These are phyloP conservation scores for Phytophthora hibernalis DNA, from an alignment of 352 stramenopile species.

Conservation along the genomic window DNA sequence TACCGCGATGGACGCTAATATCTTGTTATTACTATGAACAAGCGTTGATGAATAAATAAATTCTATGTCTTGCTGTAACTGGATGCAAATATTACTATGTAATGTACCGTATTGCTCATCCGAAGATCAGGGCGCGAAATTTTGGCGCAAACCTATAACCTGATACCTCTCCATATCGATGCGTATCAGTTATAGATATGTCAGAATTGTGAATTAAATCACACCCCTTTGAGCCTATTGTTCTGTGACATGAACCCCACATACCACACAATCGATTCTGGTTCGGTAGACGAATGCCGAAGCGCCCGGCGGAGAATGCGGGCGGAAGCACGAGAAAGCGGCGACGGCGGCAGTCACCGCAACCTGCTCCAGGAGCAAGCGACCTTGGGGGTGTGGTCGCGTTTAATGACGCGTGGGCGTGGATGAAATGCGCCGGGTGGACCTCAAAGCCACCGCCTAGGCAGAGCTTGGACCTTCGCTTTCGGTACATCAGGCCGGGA, in stretches of 20 bases:
- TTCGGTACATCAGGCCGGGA: no score
- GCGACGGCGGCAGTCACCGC: not conserved
- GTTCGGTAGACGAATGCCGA: not conserved
- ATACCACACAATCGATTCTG: not conserved
- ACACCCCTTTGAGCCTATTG: not conserved
- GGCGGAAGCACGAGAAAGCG: not conserved
- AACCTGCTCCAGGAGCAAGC: not conserved
- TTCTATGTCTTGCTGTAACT: not conserved
- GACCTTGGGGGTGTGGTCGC: not conserved
- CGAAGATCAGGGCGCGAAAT: not conserved
- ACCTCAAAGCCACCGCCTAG: no score
- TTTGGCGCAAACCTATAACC: not conserved
- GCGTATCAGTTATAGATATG: not conserved
- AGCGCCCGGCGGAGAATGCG: not conserved
- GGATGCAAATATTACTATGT: no score
- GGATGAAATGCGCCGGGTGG: no score
- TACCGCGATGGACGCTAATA: no score
- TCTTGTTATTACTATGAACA: no score
- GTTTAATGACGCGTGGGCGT: not conserved
- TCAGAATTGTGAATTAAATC: not conserved
- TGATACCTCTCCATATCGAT: not conserved
- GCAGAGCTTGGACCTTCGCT: no score
- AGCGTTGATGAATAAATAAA: not conserved
- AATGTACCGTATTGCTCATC: no score
- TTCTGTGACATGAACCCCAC: not conserved